Evolutionary conservation across 176 grass and related monocot genomes (phyloP).

Genomic region (Carex kokanica): DNA sequence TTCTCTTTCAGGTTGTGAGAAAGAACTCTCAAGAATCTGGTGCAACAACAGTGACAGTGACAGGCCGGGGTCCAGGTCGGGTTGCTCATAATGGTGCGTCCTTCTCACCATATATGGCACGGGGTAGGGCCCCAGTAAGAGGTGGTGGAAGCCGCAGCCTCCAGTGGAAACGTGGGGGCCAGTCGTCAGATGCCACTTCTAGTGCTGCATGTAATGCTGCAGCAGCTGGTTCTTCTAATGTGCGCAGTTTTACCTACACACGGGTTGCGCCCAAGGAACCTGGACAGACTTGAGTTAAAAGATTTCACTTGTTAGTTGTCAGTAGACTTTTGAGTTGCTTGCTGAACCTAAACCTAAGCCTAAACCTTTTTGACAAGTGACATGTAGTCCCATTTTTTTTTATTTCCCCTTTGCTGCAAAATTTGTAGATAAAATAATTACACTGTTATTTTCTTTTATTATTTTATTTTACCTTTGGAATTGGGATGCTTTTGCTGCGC

Average conservation of each 20-base stretch:
- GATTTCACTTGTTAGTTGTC: too few relatives aligned
- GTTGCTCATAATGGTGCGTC: constrained; percentile 44
- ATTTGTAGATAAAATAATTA: constrained; percentile 14
- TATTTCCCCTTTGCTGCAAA: neutral
- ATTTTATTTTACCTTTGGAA: neutral
- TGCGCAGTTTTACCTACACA: constrained; percentile 70
- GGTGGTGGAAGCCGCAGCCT: constrained; percentile 53
- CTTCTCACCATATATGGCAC: constrained; percentile 43
- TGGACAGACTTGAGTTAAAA: neutral
- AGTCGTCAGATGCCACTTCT: constrained; percentile 27
- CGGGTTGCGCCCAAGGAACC: constrained; percentile 14
- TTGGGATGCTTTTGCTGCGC: neutral
- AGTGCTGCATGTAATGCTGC: constrained; percentile 16
- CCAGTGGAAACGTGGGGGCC: constrained; percentile 75
- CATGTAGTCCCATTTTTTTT: neutral
- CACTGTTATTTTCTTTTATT: neutral
- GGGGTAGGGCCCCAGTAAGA: constrained; percentile 48
- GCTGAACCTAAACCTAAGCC: neutral
- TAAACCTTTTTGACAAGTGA: neutral
- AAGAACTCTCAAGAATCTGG: constrained; percentile 56
- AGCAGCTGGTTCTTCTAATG: neutral
- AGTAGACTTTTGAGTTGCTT: neutral
- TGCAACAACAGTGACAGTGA: constrained; percentile 31
- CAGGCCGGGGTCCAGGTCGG: constrained; percentile 40
- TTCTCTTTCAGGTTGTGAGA: constrained; percentile 53